Evolutionary conservation across 208 protist genomes (phyloP), one percentile per base, ranked within the genome.

Genomic region (Trypanosoma caninum): DNA sequence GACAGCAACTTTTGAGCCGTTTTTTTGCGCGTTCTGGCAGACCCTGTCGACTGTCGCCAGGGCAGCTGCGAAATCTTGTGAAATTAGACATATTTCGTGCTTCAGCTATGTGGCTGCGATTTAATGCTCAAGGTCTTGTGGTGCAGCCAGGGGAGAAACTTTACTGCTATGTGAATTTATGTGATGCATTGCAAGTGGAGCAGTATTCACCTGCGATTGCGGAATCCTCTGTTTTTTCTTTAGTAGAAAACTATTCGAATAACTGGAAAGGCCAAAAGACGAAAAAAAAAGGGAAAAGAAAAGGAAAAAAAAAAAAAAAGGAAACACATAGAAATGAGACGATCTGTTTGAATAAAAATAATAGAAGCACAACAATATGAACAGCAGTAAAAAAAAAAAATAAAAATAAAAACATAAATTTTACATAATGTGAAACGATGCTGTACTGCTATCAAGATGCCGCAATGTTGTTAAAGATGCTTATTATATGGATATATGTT

Each of bases 51-150:
- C 44, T 88, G 25, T 81, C 78, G 13, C 81, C 81, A 10, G 78
- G 87, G 22, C 74, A 91, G 54, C 58, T 94, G 41, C 65, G 83
- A 2, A 53, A 72, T 34, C 55, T 89, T 60, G 76, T 82, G 0
- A 68, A 71, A 2, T 64, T 89, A 23, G 87, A 94, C 61, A 87
- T 91, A 47, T 91, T 94, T 62, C 73, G 87, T 7, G 72, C 83
- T 18, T 82, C 78, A 41, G 82, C 82, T 28, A 47, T 91, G 70
- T 91, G 87, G 87, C 42, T 64, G 38, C 59, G 72, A 51, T 83
- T 88, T 40, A 37, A 53, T 22, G 33, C 44, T 22, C 42, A 63
- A 11, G 78, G 76, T 8, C 30, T 72, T 42, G 66, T 91, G 6
- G 23, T 23, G n/a, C 83, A 82, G 37, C 61, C 71, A 2, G 34